Evolutionary conservation across 2,329 filamentous ascomycete genomes (phyloP), one percentile per base, ranked within the genome.

Genomic region (Pseudocercospora fuligena): DNA sequence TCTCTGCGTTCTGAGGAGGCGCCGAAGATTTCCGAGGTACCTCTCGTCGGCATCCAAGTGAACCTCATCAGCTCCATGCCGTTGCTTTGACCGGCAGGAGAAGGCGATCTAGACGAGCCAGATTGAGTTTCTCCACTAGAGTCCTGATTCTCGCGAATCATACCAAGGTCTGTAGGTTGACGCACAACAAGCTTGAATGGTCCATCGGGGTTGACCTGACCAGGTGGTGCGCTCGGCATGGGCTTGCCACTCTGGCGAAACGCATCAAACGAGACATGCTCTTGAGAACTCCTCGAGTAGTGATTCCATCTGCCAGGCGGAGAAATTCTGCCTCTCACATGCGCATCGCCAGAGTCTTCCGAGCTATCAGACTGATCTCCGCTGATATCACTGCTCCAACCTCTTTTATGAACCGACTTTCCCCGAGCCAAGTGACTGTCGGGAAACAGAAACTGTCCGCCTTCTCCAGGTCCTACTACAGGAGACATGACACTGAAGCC

Each of bases 281-380:
- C 64, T 8, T 43, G 40, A 33, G 61, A 36, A 25, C 61, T 58
- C 53, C 64, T 65, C 12, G 63, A 58, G 19, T 56, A 63, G 12
- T 69, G 63, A 23, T 63, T 68, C 69, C 72, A 70, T n/a, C 67
- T 59, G 23, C 58, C 60, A 12, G 66, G 60, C 11, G 68, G 64
- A 14, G 63, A 60, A 21, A 65, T 53, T n/a, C 62, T 61, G n/a
- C 64, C 65, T 57, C 61, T 57, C 8, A 61, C 60, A 60, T 66
- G 63, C 9, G 60, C 47, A 16, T 69, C 70, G 29, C 58, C 61
- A 43, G 68, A 66, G 11, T 72, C 70, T 27, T 75, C 75, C n/a
- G 74, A 74, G 60, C 75, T 78, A 63, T 73, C 74, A 5, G 74
- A 76, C 57, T 78, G 76, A 66, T 78, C 76, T 25, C 73, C 74